Evolutionary conservation across 2,329 filamentous ascomycete species (phyloP).

Genomic region (Colletotrichum sp.): DNA sequence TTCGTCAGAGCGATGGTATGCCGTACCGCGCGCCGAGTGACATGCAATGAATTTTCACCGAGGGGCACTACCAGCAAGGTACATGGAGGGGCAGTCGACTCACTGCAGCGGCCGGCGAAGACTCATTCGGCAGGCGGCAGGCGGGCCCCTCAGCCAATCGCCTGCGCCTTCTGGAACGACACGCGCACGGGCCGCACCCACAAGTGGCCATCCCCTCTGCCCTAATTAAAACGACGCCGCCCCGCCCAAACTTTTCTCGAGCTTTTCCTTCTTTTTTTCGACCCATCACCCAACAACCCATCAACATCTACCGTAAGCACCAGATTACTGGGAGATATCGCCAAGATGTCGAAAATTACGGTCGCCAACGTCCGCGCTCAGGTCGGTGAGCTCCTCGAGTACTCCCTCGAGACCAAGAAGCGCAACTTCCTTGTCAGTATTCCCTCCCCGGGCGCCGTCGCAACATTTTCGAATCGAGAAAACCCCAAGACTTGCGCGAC

Average conservation of each 20-base stretch:
- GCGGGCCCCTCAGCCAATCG: slow-evolving; percentile 1
- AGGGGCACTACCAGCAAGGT: background rate
- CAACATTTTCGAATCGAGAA: slow-evolving; percentile 47
- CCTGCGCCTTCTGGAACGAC: slow-evolving; percentile 5
- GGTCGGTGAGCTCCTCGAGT: slow-evolving; percentile 91
- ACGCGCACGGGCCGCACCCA: slow-evolving; percentile 9
- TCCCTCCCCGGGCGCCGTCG: slow-evolving; percentile 36
- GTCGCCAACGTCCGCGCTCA: slow-evolving; percentile 94
- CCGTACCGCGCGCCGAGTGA: background rate
- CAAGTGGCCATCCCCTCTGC: background rate
- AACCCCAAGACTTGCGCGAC: background rate
- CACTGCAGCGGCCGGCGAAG: background rate
- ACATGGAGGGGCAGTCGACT: background rate
- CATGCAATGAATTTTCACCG: slow-evolving; percentile 11
- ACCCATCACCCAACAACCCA: slow-evolving; percentile 1
- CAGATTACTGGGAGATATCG: slow-evolving; percentile 26
- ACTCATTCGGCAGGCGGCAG: background rate
- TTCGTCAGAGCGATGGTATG: background rate
- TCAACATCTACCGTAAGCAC: slow-evolving; percentile 23
- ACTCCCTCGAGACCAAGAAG: slow-evolving; percentile 96
- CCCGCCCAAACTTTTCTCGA: slow-evolving; percentile 13
- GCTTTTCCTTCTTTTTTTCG: background rate
- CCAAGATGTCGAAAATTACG: slow-evolving; percentile 66
- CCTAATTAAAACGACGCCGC: slow-evolving; percentile 15
- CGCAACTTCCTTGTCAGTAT: slow-evolving; percentile 80